Conservation (phyloP, 2,329 filamentous ascomycete genomes). For the Massarina eburnea region DNA sequence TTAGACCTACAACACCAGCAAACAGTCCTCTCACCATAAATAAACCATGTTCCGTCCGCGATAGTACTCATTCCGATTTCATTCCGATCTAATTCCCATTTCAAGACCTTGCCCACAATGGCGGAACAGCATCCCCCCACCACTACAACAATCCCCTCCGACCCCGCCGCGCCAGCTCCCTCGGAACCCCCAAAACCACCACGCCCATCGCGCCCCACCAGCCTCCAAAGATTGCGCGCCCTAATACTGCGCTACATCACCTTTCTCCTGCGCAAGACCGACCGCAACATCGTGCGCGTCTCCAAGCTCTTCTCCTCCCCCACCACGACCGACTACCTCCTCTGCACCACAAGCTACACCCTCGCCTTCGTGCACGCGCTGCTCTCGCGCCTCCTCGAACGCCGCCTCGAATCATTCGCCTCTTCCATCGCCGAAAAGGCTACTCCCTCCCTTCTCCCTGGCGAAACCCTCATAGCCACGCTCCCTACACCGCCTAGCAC, state of each 20-base stretch:
- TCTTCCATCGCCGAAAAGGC: conserved; percentile 42
- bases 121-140: conserved; percentile 17
- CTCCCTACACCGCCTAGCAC: conserved; percentile 37
- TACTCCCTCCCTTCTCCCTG: conserved; percentile 42
- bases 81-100: too few relatives aligned
- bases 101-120: too few relatives aligned
- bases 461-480: conserved; percentile 44
- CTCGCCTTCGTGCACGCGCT: conserved; percentile 45
- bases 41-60: conserved; percentile 22
- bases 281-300: conserved; percentile 38
- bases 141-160: conserved; percentile 25
- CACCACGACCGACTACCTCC: conserved; percentile 42
- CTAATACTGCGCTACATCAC: conserved; percentile 3
- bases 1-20: conserved; percentile 5
- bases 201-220: conserved; percentile 11
- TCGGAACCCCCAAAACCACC: conserved; percentile 8
- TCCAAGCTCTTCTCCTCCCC: conserved; percentile 44
- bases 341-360: conserved; percentile 49
- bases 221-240: conserved; percentile 17
- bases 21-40: conserved; percentile 20
- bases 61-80: too few relatives aligned
- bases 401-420: conserved; percentile 39
- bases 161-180: conserved; percentile 11
- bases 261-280: conserved; percentile 26
- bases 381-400: conserved; percentile 40